phyloP scores from a whole-genome alignment of 2,329 filamentous ascomycete genomes.

The Colletotrichum brevisporum region DNA sequence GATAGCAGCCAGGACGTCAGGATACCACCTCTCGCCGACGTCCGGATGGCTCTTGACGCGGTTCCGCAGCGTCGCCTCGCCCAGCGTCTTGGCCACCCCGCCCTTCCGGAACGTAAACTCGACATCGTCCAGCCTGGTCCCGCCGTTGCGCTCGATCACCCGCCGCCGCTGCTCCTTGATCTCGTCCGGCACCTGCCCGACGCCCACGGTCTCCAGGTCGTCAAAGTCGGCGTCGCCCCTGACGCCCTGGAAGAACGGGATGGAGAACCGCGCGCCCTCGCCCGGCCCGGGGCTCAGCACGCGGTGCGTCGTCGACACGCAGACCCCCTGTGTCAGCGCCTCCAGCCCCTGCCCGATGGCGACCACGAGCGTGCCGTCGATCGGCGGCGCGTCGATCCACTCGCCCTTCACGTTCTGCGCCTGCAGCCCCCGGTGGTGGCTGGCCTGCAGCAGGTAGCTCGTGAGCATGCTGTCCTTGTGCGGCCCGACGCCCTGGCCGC shows the following conservation, averaged over 20 bases:
- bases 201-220: slow-evolving; percentile 75
- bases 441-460: slow-evolving; percentile 85
- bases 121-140: slow-evolving; percentile 77
- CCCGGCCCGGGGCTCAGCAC: slow-evolving; percentile 82
- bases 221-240: slow-evolving; percentile 85
- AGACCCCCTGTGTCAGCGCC: slow-evolving; percentile 86
- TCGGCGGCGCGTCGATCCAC: slow-evolving; percentile 87
- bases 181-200: slow-evolving; percentile 71
- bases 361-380: slow-evolving; percentile 84
- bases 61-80: slow-evolving; percentile 88
- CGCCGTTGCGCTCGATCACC: slow-evolving; percentile 70
- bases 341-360: slow-evolving; percentile 91
- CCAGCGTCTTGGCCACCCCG: slow-evolving; percentile 75
- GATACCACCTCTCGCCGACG: slow-evolving; percentile 86
- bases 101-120: slow-evolving; percentile 89
- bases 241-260: slow-evolving; percentile 92
- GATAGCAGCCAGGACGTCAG: slow-evolving; percentile 71
- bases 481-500: slow-evolving; percentile 78
- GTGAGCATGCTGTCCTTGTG: slow-evolving; percentile 91
- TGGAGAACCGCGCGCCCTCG: slow-evolving; percentile 80
- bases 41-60: slow-evolving; percentile 89
- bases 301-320: slow-evolving; percentile 85
- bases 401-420: slow-evolving; percentile 83
- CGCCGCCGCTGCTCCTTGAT: slow-evolving; percentile 73
- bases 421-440: slow-evolving; percentile 81